These are phyloP conservation scores for Populus euphratica DNA, from an alignment of 345 rosid species.

Conservation along the genomic window DNA sequence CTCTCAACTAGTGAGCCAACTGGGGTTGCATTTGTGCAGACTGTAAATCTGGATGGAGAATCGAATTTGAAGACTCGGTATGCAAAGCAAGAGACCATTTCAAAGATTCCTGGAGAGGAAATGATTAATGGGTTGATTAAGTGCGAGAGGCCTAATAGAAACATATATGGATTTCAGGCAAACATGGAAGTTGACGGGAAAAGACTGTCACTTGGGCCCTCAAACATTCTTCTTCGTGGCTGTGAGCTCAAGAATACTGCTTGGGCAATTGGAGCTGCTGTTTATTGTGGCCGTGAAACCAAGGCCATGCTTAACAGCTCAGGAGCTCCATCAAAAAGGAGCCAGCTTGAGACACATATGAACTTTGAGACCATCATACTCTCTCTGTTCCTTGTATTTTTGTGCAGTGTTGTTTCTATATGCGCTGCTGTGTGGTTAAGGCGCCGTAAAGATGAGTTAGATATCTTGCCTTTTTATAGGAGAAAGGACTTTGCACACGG, in stretches of 20 bases:
- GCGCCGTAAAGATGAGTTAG: no score
- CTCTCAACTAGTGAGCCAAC: background rate
- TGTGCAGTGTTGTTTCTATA: background rate
- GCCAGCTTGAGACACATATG: background rate
- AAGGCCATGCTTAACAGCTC: background rate
- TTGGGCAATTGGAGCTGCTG: background rate
- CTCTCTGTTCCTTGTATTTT: background rate
- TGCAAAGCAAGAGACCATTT: background rate
- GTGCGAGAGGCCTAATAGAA: background rate
- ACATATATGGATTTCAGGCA: background rate
- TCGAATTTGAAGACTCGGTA: background rate
- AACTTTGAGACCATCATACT: background rate
- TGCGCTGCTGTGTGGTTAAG: background rate
- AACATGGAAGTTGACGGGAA: background rate
- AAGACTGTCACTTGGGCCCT: background rate
- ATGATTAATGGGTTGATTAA: background rate
- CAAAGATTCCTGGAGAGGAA: background rate
- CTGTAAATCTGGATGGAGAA: background rate
- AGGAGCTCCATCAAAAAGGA: background rate
- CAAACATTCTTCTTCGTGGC: background rate
- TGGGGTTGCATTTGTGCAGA: background rate
- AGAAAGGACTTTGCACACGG: background rate
- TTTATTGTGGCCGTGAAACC: background rate
- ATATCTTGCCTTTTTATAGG: no score
- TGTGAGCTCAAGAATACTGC: background rate